Percentiles rank a stretch among this genome's conserved stretches.
phyloP scores from a whole-genome alignment of 306 rosid species.

The Erythrophleum fordii region DNA sequence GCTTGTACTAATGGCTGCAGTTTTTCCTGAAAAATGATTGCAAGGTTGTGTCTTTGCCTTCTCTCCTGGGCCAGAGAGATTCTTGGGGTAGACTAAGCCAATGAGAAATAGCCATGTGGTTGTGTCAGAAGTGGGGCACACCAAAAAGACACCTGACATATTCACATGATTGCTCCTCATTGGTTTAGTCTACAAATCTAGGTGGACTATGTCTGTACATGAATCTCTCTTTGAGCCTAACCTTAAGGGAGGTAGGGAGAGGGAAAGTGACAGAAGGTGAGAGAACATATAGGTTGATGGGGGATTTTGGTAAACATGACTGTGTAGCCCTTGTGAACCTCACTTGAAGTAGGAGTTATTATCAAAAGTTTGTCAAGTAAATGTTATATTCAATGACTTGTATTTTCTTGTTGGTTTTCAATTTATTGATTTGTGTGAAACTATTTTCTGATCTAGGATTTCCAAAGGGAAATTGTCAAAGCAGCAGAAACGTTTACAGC shows the following conservation, averaged over 20 bases:
- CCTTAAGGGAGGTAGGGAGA: slow-evolving; percentile 18
- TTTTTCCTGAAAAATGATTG: neutral
- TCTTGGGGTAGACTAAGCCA: neutral
- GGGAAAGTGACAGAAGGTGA: neutral
- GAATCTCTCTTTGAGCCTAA: neutral
- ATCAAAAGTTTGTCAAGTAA: neutral
- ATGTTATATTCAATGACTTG: slow-evolving; percentile 7
- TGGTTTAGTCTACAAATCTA: neutral
- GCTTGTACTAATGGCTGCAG: neutral
- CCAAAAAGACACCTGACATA: neutral
- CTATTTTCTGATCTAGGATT: slow-evolving; percentile 71
- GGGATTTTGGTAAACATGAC: neutral
- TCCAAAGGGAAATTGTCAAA: slow-evolving; percentile 86
- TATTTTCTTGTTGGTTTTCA: slow-evolving; percentile 25
- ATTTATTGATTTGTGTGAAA: neutral
- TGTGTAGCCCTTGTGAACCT: slow-evolving; percentile 21
- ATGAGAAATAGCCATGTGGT: neutral
- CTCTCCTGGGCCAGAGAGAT: neutral
- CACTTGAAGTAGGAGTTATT: neutral
- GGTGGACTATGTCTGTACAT: neutral
- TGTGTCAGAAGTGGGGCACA: neutral
- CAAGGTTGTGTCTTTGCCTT: neutral
- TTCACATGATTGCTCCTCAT: neutral
- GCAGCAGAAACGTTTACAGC: slow-evolving; percentile 91
- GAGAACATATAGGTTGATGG: neutral